A percentile compares a stretch with the other conserved stretches of the same genome.
Evolutionary conservation across 208 protist genomes (phyloP).

Genomic region (Leishmania tarentolae): DNA sequence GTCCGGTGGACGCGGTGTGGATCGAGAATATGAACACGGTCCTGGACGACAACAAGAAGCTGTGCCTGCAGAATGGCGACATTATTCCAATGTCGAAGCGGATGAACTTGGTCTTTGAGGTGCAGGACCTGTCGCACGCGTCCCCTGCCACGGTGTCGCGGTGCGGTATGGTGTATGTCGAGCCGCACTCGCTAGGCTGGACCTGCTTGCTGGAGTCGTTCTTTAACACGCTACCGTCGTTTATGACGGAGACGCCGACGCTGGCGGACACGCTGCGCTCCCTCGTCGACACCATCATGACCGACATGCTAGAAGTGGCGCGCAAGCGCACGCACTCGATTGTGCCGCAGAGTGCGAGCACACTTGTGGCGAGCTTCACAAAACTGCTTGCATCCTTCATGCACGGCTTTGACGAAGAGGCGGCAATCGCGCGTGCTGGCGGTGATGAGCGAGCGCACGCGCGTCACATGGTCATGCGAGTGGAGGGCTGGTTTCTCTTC

Average conservation of each 20-base stretch:
- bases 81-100: constrained; percentile 96
- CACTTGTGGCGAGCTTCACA: constrained; percentile 78
- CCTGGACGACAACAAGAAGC: constrained; percentile 98
- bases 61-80: constrained; percentile 97
- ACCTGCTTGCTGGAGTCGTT: constrained; percentile 89
- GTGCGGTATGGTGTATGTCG: constrained; percentile 99
- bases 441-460: constrained; percentile 42
- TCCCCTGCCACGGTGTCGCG: constrained; percentile 98
- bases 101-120: constrained; percentile 98
- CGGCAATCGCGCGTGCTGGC: constrained; percentile 18
- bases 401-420: constrained; percentile 41
- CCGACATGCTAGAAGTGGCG: constrained; percentile 80
- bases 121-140: constrained; percentile 96
- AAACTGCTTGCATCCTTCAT: constrained; percentile 82
- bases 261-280: constrained; percentile 39
- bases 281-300: constrained; percentile 77
- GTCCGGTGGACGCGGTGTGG: constrained; percentile 99
- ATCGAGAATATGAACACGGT: constrained; percentile 99
- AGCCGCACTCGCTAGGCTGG: constrained; percentile 95
- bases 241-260: constrained; percentile 44
- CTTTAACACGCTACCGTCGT: constrained; percentile 70
- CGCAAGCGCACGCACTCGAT: constrained; percentile 76
- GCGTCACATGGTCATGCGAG: constrained; percentile 67
- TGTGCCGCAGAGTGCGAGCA: constrained; percentile 78
- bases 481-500: constrained; percentile 94